Conservation (phyloP, 108 stramenopile species). For the Ochromonas danica region DNA sequence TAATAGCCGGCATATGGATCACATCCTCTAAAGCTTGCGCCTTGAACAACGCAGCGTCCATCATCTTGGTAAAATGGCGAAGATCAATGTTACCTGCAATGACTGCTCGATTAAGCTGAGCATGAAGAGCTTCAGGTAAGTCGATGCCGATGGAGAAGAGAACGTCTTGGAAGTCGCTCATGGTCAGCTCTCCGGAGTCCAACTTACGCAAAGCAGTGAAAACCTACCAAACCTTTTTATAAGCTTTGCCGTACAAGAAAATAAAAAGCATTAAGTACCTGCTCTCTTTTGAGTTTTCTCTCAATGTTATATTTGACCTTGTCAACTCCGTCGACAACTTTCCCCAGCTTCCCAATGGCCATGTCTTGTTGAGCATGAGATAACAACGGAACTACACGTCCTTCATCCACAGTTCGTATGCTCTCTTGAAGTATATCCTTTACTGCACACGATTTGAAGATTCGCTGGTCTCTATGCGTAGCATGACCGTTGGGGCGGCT, state of each 20-base stretch:
- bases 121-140: background rate
- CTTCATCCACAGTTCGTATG: background rate
- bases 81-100: background rate
- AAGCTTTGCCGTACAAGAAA: too few relatives aligned
- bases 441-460: background rate
- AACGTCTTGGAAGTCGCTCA: conserved; percentile 6
- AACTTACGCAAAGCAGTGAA: conserved; percentile 27
- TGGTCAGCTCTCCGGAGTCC: background rate
- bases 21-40: background rate
- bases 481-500: background rate
- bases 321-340: background rate
- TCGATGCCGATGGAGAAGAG: conserved; percentile 28
- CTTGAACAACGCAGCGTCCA: conserved; percentile 8
- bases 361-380: conserved; percentile 8
- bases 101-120: background rate
- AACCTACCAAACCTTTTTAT: too few relatives aligned
- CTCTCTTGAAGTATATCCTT: background rate
- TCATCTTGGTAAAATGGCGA: background rate
- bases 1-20: background rate
- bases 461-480: background rate
- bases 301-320: background rate
- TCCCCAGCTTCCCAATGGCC: background rate
- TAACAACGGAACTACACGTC: background rate
- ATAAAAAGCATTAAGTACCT: too few relatives aligned
- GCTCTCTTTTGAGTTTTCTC: background rate